Conservation (phyloP, 2,329 filamentous ascomycete genomes). For the Trichoderma guizhouense region DNA sequence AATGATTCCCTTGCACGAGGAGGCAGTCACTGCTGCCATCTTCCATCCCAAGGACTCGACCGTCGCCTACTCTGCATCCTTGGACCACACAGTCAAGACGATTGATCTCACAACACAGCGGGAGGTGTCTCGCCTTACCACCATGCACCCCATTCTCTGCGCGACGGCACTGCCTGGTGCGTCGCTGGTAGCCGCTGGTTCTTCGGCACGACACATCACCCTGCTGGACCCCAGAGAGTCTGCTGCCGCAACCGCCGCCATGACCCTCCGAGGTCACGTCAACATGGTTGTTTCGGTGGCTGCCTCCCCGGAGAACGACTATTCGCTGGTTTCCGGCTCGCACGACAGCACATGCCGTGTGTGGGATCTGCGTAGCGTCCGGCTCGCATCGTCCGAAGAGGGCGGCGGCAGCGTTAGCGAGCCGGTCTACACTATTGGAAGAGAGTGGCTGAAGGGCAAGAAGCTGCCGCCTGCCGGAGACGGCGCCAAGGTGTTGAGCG, state of each 20-base stretch:
- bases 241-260: slow-evolving; percentile 71
- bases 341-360: slow-evolving; percentile 90
- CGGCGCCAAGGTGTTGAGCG: slow-evolving; percentile 84
- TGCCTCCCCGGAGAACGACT: slow-evolving; percentile 61
- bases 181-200: slow-evolving; percentile 68
- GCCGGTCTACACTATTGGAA: slow-evolving; percentile 69
- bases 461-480: slow-evolving; percentile 69
- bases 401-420: slow-evolving; percentile 65
- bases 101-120: slow-evolving; percentile 81
- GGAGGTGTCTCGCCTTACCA: slow-evolving; percentile 78
- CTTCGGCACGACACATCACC: slow-evolving; percentile 80
- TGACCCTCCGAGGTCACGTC: slow-evolving; percentile 87
- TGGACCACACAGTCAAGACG: slow-evolving; percentile 87
- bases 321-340: slow-evolving; percentile 82
- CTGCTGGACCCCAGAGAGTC: slow-evolving; percentile 86
- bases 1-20: slow-evolving; percentile 68
- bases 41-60: slow-evolving; percentile 85
- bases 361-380: slow-evolving; percentile 81
- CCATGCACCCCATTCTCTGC: slow-evolving; percentile 78
- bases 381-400: slow-evolving; percentile 57
- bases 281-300: slow-evolving; percentile 62
- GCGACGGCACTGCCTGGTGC: slow-evolving; percentile 68
- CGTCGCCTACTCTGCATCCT: slow-evolving; percentile 85
- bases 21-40: slow-evolving; percentile 71
- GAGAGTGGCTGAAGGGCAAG: slow-evolving; percentile 67